Evolutionary conservation across 495 filamentous ascomycete species (phyloP), one percentile per base, ranked within the genome.

Genomic region (Aeminium ludgeri): DNA sequence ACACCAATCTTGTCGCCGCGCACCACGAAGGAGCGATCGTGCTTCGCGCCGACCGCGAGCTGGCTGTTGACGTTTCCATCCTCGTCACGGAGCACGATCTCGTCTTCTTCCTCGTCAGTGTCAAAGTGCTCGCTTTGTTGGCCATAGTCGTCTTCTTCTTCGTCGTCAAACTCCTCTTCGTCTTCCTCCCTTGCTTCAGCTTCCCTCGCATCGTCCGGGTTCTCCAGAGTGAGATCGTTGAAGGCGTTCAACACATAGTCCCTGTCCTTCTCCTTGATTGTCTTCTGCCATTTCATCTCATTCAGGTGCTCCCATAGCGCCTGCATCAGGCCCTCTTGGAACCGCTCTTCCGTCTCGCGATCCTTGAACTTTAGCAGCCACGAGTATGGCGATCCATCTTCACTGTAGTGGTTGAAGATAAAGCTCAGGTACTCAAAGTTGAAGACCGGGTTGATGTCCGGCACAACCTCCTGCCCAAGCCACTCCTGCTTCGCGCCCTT

Each of bases 351-450:
- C 0, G 77, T 75, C 27, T 74, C 65, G 40, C 78, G 75, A 44
- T 93, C 80, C 50, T 78, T 82, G 67, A 97, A 97, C 19, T 86
- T 74, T 23, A 97, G 63, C 3, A 97, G 73, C 89, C 91, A 97
- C 0, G 91, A 96, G 57, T 84, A 94, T 6, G 89, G 87, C 7
- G 81, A 78, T 2, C 86, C 85, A 59, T 93, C 82, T 12, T 78
- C 70, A 6, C 76, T 66, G 53, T 92, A 96, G 54, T 94, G 84
- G 55, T 96, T 96, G 69, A 97, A 97, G 55, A 97, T 95, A 61
- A 96, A 95, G 1, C 89, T 95, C 15, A 93, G 66, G 48, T 83
- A 95, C 60, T 96, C 89, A 47, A 93, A 96, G 63, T 95, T 96
- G 68, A 97, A 97, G 27, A 97, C 89, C 0, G 89, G 91, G 53